Conservation (phyloP, 2,329 filamentous ascomycete species). For the Apiospora saccharicola region DNA sequence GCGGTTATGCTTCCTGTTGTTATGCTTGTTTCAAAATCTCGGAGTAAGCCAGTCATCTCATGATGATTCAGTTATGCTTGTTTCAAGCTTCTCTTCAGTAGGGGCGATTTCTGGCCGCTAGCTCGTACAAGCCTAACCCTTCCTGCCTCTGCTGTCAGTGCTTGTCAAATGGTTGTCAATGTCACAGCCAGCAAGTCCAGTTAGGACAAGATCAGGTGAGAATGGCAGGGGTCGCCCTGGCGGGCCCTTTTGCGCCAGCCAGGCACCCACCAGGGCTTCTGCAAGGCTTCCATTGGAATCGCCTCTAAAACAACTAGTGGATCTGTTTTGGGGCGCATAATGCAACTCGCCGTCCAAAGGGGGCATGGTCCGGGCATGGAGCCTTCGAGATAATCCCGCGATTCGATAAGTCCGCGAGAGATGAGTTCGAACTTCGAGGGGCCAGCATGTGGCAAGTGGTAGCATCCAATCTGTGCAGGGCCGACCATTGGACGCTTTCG, state of each 20-base stretch:
- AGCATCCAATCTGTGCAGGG: neutral
- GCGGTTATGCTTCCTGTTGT: slow-evolving; percentile 12
- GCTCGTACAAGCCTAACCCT: neutral
- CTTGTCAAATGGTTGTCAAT: slow-evolving; percentile 6
- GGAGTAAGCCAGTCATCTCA: slow-evolving; percentile 4
- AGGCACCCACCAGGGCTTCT: neutral
- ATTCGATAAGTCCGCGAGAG: neutral
- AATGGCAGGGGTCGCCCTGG: neutral
- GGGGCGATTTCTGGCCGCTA: neutral
- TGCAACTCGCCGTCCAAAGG: neutral
- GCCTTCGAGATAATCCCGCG: neutral
- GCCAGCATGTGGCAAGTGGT: neutral
- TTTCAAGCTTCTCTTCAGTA: slow-evolving; percentile 1
- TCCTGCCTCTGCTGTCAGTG: neutral
- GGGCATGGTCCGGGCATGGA: neutral
- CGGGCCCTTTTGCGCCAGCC: neutral
- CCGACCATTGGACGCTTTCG: neutral
- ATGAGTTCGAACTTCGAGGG: neutral
- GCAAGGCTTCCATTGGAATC: neutral
- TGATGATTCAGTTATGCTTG: slow-evolving; percentile 17
- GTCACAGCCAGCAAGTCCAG: neutral
- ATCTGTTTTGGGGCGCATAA: slow-evolving; percentile 15
- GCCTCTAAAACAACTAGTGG: slow-evolving; percentile 21
- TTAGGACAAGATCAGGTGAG: neutral
- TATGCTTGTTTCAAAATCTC: slow-evolving; percentile 21